Conservation (phyloP, 176 grass and related monocot species). For the Zea mays region DNA sequence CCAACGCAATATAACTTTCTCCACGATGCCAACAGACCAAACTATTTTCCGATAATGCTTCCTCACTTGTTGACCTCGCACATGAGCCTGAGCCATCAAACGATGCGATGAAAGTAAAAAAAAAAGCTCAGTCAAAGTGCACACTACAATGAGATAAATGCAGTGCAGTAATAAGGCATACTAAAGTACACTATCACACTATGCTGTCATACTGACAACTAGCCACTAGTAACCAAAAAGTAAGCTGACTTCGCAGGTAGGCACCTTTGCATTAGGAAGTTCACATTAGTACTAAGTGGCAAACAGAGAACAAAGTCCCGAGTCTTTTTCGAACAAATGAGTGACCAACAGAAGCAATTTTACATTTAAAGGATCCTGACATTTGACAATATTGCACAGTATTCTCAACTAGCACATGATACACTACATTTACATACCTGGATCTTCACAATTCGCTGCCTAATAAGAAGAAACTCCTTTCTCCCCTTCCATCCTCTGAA, state of each 20-base stretch:
- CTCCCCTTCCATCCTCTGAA: slow-evolving; percentile 84
- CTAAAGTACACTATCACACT: slow-evolving; percentile 5
- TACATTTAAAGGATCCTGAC: not conserved
- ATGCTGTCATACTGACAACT: not conserved
- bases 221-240: not conserved
- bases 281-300: slow-evolving; percentile 13
- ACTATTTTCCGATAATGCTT: slow-evolving; percentile 79
- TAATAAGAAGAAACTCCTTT: slow-evolving; percentile 66
- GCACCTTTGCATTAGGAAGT: slow-evolving; percentile 7
- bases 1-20: slow-evolving; percentile 79
- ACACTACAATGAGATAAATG: not conserved
- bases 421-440: slow-evolving; percentile 56
- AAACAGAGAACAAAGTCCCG: not conserved
- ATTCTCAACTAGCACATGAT: not conserved
- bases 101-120: slow-evolving; percentile 3
- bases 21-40: slow-evolving; percentile 72
- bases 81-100: slow-evolving; percentile 56
- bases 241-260: not conserved
- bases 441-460: slow-evolving; percentile 72
- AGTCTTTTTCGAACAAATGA: not conserved
- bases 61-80: slow-evolving; percentile 73
- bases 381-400: not conserved
- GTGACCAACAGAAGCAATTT: slow-evolving; percentile 15
- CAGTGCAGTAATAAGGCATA: slow-evolving; percentile 3
- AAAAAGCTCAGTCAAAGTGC: not conserved